Evolutionary conservation across 345 rosid genomes (phyloP), one percentile per base, ranked within the genome.

Genomic region (Arabis hirsuta): DNA sequence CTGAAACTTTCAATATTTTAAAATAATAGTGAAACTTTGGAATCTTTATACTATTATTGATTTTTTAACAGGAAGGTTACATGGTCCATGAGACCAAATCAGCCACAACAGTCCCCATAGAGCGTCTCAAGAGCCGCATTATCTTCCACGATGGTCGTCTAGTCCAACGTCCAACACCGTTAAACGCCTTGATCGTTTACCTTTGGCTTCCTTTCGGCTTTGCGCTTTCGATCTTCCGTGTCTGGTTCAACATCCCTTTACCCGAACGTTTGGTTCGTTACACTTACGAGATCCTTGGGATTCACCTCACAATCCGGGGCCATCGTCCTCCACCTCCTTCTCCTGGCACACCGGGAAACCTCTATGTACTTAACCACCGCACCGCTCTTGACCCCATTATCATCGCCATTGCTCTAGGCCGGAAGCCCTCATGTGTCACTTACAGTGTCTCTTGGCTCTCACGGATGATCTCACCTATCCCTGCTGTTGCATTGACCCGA

Each of bases 61-160:
- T 51, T 1, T 12, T 44, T 2, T 38, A 67, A 80, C 97, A 95
- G 99, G 96, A 91, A 67, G 99, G 99, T 0, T 95, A 89, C 86
- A 95, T 95, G 97, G 97, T 95, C 64, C 90, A 79, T 47, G 82
- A 80, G 13, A 79, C 84, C 82, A 88, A 85, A 69, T 74, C 97
- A 42, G 90, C 92, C 4, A 66, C 81, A 3, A 86, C 81, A 4
- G 55, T 86, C 7, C 83, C 91, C 8, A 29, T 9, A 0, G 82
- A 90, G 19, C 82, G 82, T 24, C 84, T 95, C 11, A 95, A 91
- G 76, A 88, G 77, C 68, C 86, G 87, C 10, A 85, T 91, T 29
- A 87, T 95, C 81, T 95, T 95, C 88, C 99, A 95, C 26, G 97
- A 95, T 43, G 99, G 99, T 3, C 99, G 97, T 9, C 70, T 95